These are phyloP conservation scores for Pichia membranifaciens DNA, from an alignment of 805 yeast species.

Conservation along the genomic window DNA sequence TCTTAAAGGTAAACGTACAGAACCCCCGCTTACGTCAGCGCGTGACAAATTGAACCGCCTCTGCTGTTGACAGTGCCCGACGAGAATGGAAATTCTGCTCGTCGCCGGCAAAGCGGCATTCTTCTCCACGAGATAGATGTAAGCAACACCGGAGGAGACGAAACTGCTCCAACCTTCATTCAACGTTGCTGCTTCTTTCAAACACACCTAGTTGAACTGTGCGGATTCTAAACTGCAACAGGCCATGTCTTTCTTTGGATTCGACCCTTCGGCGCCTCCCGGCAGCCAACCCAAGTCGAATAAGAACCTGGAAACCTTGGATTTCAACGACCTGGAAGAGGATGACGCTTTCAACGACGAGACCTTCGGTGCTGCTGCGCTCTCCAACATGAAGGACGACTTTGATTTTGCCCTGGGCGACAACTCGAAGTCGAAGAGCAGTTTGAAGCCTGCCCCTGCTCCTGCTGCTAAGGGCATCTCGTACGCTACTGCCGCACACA, in stretches of 20 bases:
- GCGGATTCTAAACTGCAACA: too few relatives aligned
- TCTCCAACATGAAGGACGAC: slow-evolving; percentile 44
- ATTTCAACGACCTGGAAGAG: slow-evolving; percentile 76
- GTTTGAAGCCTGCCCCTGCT: slow-evolving; percentile 19
- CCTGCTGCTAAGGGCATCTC: slow-evolving; percentile 29
- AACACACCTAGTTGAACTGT: too few relatives aligned
- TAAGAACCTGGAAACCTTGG: slow-evolving; percentile 31
- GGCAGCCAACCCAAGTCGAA: slow-evolving; percentile 12
- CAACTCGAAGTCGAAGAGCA: not conserved
- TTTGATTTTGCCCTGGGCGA: slow-evolving; percentile 52
- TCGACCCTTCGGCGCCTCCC: slow-evolving; percentile 43
- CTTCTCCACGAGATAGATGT: too few relatives aligned
- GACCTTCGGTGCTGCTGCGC: slow-evolving; percentile 59
- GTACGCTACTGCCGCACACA: slow-evolving; percentile 39
- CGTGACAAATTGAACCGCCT: too few relatives aligned
- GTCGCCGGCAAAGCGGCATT: too few relatives aligned
- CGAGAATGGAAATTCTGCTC: too few relatives aligned
- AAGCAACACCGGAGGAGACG: too few relatives aligned
- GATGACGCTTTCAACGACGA: slow-evolving; percentile 79
- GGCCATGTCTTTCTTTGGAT: slow-evolving; percentile 62
- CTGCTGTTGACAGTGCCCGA: too few relatives aligned
- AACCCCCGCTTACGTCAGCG: too few relatives aligned
- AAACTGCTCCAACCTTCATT: too few relatives aligned
- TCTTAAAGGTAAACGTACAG: too few relatives aligned
- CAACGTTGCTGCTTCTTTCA: too few relatives aligned